phyloP scores from a whole-genome alignment of 495 filamentous ascomycete genomes.

The Neurospora cerealis region DNA sequence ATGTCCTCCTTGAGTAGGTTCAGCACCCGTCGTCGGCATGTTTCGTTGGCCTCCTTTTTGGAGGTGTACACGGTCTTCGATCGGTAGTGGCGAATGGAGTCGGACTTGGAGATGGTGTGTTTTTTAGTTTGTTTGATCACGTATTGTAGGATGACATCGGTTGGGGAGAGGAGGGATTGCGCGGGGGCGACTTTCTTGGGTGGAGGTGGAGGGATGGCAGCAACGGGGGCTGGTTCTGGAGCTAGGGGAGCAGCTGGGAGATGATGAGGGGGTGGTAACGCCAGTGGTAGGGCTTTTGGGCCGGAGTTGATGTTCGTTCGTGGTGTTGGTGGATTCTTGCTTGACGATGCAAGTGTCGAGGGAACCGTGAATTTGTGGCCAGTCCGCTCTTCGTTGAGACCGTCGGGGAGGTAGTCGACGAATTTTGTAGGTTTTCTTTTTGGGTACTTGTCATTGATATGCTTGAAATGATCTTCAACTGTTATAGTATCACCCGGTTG shows the following conservation, averaged over 20 bases:
- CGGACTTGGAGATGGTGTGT: not conserved
- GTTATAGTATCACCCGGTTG: too few species aligned
- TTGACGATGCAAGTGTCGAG: not conserved
- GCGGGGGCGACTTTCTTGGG: not conserved
- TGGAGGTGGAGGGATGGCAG: not conserved
- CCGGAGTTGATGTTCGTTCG: not conserved
- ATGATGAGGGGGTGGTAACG: not conserved
- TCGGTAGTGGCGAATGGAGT: not conserved
- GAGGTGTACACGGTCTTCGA: not conserved
- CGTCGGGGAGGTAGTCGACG: not conserved
- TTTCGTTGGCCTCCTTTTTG: not conserved
- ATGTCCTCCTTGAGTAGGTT: not conserved
- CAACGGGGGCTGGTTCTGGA: not conserved
- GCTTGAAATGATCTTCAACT: not conserved
- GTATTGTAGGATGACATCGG: not conserved
- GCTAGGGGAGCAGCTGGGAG: not conserved
- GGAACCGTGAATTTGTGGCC: not conserved
- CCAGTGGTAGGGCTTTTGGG: not conserved
- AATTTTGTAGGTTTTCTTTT: not conserved
- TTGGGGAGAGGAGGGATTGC: not conserved
- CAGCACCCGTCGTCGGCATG: not conserved
- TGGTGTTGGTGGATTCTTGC: not conserved
- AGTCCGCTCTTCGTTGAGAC: not conserved
- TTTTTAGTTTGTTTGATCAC: slow-evolving; percentile 1
- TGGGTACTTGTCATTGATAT: not conserved